Base-by-base conservation (phyloP, 495 filamentous ascomycete species). In the Hapsidospora chrysogenum region DNA sequence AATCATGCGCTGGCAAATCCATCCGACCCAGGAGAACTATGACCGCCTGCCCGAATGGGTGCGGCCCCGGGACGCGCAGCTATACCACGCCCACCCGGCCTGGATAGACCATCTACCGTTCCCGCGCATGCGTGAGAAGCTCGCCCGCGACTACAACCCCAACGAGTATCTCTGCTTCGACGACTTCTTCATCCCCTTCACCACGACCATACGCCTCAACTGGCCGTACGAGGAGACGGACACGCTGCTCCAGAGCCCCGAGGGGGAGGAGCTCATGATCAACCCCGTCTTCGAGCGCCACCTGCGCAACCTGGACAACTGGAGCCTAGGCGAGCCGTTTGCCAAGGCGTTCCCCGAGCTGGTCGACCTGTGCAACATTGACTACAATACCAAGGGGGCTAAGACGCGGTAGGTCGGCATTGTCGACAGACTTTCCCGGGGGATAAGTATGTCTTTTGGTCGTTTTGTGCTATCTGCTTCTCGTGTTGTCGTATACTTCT, bases 31-130 rank as follows among this genome's bases (percentile, higher is more conserved):
- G 30, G 76, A 80, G 41, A 85, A 80, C 53, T 84, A 78, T 48
- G 63, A 74, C 14, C 64, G 80, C 5, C 49, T 89, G 2, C 81
- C 83, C 0, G 54, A 69, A 1, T 85, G 72, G 70, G 49, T 74
- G 11, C 64, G 61, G 0, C 80, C 82, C 8, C 53, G 67, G 2
- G 58, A 67, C 0, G 60, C 61, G 7, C 81, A 86, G 49, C 54
- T 77, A 9, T 58, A 68, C 18, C 61, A 51, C 0, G 52, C 68
- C 1, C 82, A 92, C 53, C 77, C 81, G 0, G 64, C 65, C 2
- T 92, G 83, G 83, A 64, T 84, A 10, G 80, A 87, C 46, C 66
- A 84, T 49, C 39, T 87, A 6, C 78, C 80, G 1, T 92, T 74
- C 60, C 80, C 79, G 0, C 56, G 50, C 8, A 78, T 86, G 72